A percentile compares a stretch with the other conserved stretches of the same genome.
These are phyloP conservation scores for Daedaleopsis sinensis DNA, from an alignment of 768 basidiomycete species.

Conservation along the genomic window DNA sequence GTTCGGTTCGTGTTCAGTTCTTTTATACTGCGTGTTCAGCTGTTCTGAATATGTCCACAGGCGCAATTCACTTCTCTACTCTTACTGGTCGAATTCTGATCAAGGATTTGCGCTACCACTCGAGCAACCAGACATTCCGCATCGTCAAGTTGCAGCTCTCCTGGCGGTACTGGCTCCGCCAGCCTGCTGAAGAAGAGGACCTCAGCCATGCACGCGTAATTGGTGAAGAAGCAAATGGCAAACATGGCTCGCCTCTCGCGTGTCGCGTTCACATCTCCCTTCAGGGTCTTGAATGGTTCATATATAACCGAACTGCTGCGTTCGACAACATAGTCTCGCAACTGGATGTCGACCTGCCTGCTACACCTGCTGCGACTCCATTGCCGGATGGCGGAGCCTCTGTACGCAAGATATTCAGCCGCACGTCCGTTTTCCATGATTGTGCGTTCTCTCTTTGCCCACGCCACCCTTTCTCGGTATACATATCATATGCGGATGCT, in stretches of 20 bases:
- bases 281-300: slow-evolving; percentile 90
- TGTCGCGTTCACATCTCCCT: slow-evolving; percentile 82
- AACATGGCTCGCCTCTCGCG: slow-evolving; percentile 43
- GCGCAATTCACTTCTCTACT: slow-evolving; percentile 90
- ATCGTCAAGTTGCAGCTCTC: slow-evolving; percentile 84
- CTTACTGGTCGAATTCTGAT: slow-evolving; percentile 86
- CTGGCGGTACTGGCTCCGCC: slow-evolving; percentile 94
- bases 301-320: slow-evolving; percentile 89
- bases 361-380: slow-evolving; percentile 19
- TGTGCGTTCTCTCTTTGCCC: slow-evolving; percentile 24
- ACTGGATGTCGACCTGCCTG: slow-evolving; percentile 49
- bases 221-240: slow-evolving; percentile 45
- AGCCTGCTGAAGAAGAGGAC: slow-evolving; percentile 76
- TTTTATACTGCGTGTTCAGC: background rate
- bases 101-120: slow-evolving; percentile 88
- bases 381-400: slow-evolving; percentile 20
- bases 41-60: slow-evolving; percentile 38
- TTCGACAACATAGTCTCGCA: slow-evolving; percentile 86
- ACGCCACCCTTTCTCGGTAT: background rate
- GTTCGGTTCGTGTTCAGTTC: slow-evolving; percentile 54
- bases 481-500: background rate
- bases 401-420: slow-evolving; percentile 33
- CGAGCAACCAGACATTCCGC: slow-evolving; percentile 87
- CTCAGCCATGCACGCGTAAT: slow-evolving; percentile 48
- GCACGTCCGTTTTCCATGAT: slow-evolving; percentile 28